Base-by-base conservation (phyloP, 2,329 filamentous ascomycete genomes). In the Fusarium paranaense region DNA sequence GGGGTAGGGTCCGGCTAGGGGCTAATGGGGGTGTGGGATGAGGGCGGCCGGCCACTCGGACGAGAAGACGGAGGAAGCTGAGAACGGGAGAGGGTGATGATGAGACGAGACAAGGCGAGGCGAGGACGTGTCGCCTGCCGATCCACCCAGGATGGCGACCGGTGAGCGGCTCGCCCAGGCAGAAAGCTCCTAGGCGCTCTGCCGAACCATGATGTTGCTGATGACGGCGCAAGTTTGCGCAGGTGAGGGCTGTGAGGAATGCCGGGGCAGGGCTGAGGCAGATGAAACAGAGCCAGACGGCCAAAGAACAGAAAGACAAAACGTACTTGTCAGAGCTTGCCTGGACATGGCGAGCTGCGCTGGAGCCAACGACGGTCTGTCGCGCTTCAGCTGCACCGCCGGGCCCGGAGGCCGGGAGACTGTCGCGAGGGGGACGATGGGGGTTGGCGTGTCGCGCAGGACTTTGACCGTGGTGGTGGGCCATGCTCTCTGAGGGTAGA, bases 401-500 rank as follows among this genome's bases (percentile, higher is more conserved):
- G 75, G 83, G 81, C 76, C 87, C 86, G 79, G 89, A 85, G 76
- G 86, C 86, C 78, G 89, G 88, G 50, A 90, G 82, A 71, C 83
- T 86, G 78, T 91, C 89, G 76, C 89, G 85, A 66, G 86, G 83
- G 70, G 86, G 85, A 61, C 89, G 86, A 78, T 87, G 86, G 62
- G 85, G 84, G 66, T 83, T 83, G 42, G 82, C 74, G 71, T 85
- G 83, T 54, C 87, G 86, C 64, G 88, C 87, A 54, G 89, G 89
- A 68, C 88, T 90, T 70, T 90, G 87, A 69, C 89, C 88, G 75
- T 90, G 88, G 72, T 89, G 87, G 79, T 90, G 89, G 73, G 87
- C 86, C 85, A 89, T 87, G 70, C 86, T 89, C 82, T 90, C 89
- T 33, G 88, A 90, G 42, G 89, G 89, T 22, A 91, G 82, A 80